Conservation (phyloP, 2,329 filamentous ascomycete genomes). For the Pyricularia sp. region DNA sequence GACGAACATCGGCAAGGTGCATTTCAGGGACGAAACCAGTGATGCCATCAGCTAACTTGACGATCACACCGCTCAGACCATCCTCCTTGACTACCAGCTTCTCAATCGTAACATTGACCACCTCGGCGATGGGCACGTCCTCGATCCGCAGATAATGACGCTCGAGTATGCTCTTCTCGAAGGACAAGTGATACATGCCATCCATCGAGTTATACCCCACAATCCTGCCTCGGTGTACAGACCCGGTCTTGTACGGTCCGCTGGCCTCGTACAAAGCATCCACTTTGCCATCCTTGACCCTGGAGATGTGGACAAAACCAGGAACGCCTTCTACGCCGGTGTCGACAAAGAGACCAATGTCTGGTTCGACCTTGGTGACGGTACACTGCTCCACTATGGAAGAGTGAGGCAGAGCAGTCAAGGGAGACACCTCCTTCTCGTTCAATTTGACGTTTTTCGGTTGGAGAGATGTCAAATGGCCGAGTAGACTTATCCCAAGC, state of each 20-base stretch:
- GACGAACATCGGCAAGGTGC: conserved; percentile 75
- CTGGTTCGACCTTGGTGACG: conserved; percentile 65
- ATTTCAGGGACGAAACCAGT: conserved; percentile 77
- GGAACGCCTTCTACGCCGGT: conserved; percentile 52
- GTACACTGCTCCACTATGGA: conserved; percentile 65
- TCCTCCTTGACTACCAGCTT: conserved; percentile 66
- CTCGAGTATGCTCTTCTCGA: conserved; percentile 69
- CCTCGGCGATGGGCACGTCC: conserved; percentile 68
- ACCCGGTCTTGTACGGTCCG: conserved; percentile 66
- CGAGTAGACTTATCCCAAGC: conserved; percentile 74
- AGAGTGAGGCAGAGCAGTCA: conserved; percentile 54
- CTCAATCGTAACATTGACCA: conserved; percentile 73
- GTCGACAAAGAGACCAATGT: conserved; percentile 70
- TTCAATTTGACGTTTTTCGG: conserved; percentile 30
- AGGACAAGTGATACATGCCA: conserved; percentile 71
- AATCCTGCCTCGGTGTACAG: conserved; percentile 68
- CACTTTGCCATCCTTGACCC: conserved; percentile 78
- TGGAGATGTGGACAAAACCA: conserved; percentile 93
- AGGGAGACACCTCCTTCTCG: conserved; percentile 22
- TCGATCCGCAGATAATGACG: conserved; percentile 87
- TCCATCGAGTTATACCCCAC: conserved; percentile 81
- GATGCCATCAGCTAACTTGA: conserved; percentile 77
- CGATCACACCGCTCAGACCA: conserved; percentile 69
- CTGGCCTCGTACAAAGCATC: conserved; percentile 66
- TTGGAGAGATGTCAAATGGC: conserved; percentile 61